phyloP scores from a whole-genome alignment of 139 green algal genomes.

The Picochlorum sp. region DNA sequence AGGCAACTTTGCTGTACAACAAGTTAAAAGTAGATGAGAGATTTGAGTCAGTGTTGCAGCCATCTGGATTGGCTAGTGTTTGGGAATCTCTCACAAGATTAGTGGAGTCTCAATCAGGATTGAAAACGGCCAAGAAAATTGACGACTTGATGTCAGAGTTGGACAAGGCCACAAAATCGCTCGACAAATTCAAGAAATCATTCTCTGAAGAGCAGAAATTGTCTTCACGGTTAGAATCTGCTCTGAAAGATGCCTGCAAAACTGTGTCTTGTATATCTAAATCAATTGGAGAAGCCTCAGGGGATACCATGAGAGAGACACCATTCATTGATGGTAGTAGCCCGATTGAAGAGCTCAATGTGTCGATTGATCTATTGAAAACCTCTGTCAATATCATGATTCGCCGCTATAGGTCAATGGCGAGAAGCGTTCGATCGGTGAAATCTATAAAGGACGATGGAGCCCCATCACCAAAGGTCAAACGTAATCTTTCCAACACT shows the following conservation, averaged over 20 bases:
- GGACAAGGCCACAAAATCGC: background rate
- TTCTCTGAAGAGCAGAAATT: no score
- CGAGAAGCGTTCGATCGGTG: background rate
- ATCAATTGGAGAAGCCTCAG: background rate
- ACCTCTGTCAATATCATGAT: background rate
- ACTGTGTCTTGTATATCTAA: background rate
- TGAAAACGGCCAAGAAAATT: background rate
- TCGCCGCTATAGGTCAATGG: constrained; percentile 1
- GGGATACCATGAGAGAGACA: background rate
- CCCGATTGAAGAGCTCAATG: background rate
- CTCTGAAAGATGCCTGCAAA: background rate
- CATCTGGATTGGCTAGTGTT: background rate
- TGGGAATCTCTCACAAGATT: background rate
- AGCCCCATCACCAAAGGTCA: no score
- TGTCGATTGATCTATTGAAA: background rate
- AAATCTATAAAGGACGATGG: background rate
- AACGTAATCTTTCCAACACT: no score
- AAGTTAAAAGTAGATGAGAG: background rate
- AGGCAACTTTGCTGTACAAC: background rate
- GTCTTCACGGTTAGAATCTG: background rate
- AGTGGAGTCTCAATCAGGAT: background rate
- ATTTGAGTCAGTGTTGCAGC: background rate
- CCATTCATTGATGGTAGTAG: background rate
- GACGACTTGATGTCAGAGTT: background rate
- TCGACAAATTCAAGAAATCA: background rate